Evolutionary conservation across 352 stramenopile genomes (phyloP).

Genomic region (Phytophthora ohioensis): DNA sequence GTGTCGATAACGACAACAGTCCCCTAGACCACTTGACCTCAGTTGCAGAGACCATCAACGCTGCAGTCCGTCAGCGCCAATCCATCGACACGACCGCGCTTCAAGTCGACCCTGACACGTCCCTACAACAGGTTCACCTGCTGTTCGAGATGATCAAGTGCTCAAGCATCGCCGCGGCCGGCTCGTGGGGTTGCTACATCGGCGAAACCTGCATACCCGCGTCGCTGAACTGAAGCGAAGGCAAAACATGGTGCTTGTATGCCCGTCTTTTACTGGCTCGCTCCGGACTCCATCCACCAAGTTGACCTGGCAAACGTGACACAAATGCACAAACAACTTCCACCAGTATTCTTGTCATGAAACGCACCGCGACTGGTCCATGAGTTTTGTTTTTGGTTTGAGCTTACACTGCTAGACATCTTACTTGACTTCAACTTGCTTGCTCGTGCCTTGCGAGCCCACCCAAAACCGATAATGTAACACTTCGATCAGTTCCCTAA

Average conservation of each 20-base stretch:
- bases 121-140: conserved; percentile 70
- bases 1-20: conserved; percentile 1
- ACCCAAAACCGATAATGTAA: conserved; percentile 47
- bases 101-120: conserved; percentile 62
- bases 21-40: background rate
- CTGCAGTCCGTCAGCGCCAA: conserved; percentile 19
- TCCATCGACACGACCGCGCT: conserved; percentile 60
- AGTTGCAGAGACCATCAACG: background rate
- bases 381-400: conserved; percentile 33
- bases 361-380: conserved; percentile 19
- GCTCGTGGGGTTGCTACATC: conserved; percentile 62
- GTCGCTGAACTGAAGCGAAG: conserved; percentile 45
- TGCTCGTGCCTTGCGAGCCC: conserved; percentile 17
- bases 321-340: conserved; percentile 8
- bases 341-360: conserved; percentile 3
- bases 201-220: conserved; percentile 51
- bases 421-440: conserved; percentile 31
- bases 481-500: conserved; percentile 35
- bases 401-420: conserved; percentile 20
- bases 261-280: conserved; percentile 19
- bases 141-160: conserved; percentile 84
- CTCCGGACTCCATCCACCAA: conserved; percentile 11
- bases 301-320: conserved; percentile 20
- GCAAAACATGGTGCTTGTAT: background rate
- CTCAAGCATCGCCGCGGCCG: conserved; percentile 59